Percentiles rank a stretch among this genome's conserved stretches.
Evolutionary conservation across 139 green algal species (phyloP).

Genomic region (Chlamydomonas sp.): DNA sequence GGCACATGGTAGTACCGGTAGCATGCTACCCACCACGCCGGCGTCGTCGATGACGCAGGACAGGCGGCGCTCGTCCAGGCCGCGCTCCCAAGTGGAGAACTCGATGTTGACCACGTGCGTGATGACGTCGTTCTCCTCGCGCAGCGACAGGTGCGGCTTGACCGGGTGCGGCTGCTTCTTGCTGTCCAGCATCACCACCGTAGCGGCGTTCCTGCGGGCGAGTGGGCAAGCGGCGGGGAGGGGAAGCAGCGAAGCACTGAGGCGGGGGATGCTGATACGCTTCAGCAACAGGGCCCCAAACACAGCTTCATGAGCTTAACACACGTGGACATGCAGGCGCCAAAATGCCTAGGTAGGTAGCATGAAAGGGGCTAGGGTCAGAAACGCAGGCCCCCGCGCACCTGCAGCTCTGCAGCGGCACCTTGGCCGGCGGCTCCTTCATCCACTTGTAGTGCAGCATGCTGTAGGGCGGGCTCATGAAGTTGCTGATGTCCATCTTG

Average conservation of each 20-base stretch:
- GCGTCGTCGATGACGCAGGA: slow-evolving; percentile 9
- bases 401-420: slow-evolving; percentile 42
- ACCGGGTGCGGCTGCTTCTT: slow-evolving; percentile 35
- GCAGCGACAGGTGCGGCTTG: slow-evolving; percentile 34
- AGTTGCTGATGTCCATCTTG: slow-evolving; percentile 37
- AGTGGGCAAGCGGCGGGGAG: not conserved
- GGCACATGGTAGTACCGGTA: not conserved
- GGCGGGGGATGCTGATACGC: not conserved
- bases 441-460: slow-evolving; percentile 60
- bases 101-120: slow-evolving; percentile 40
- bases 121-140: slow-evolving; percentile 39
- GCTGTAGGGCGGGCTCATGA: slow-evolving; percentile 55
- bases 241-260: not conserved
- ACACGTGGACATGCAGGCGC: not conserved
- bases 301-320: not conserved
- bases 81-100: slow-evolving; percentile 26
- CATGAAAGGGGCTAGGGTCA: not conserved
- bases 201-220: slow-evolving; percentile 24
- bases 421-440: slow-evolving; percentile 45
- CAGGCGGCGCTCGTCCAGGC: slow-evolving; percentile 46
- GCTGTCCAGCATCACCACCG: slow-evolving; percentile 43
- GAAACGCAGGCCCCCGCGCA: not conserved
- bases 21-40: slow-evolving; percentile 1
- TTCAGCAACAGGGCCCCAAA: not conserved
- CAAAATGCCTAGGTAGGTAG: not conserved